Evolutionary conservation across 2,329 filamentous ascomycete species (phyloP), one percentile per base, ranked within the genome.

Genomic region (Scedosporium boydii): DNA sequence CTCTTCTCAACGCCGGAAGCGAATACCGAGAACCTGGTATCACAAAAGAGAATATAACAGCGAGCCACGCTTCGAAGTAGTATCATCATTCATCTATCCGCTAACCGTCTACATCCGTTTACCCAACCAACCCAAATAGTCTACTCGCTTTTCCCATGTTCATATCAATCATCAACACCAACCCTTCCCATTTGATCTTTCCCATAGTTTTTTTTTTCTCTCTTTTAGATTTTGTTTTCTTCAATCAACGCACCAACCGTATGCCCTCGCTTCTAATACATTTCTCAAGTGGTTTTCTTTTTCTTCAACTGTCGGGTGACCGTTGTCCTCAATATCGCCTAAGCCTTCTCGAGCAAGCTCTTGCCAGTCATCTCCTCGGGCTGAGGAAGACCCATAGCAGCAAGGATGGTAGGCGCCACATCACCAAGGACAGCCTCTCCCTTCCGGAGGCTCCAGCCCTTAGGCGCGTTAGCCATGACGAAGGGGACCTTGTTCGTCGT

Each of bases 401-500:
- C 89, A 53, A 99, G 83, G 64, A 99, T 76, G 16, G 95, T 99
- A n/a, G 95, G 95, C 6, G 95, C 95, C 41, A 99, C 95, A 72
- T 99, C 95, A 64, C 95, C 95, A 23, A 99, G 82, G n/a, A 99
- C 95, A 71, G 92, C 93, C 65, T 87, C 87, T 63, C 85, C 82
- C 79, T 92, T 88, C 81, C 91, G 88, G 70, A 99, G 80, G 70
- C 86, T 91, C 88, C 89, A 97, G 69, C 90, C 90, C 72, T 89
- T 84, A 48, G 95, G 95, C 7, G 93, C 93, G 74, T 98, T 99
- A 74, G 93, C 91, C 93, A 99, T 96, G 77, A 98, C 86, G 74
- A 99, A 93, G 9, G 95, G 95, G 61, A 99, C 95, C 76, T 95
- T 95, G 84, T 99, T 99, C 68, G 89, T 93, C 56, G 95, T 99